Evolutionary conservation across 2,329 filamentous ascomycete species (phyloP).

Genomic region (Colletotrichum simmondsii): DNA sequence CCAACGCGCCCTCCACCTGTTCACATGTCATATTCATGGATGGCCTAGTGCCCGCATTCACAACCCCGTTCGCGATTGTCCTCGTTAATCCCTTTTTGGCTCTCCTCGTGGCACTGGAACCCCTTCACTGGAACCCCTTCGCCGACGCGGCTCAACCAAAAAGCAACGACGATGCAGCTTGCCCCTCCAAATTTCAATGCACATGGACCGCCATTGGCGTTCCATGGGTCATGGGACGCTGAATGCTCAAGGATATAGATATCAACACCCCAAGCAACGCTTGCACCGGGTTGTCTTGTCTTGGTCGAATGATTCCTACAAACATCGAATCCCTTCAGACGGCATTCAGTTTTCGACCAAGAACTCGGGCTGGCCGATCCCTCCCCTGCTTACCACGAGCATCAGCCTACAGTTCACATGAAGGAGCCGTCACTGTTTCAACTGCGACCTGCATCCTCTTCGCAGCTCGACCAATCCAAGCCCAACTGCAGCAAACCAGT

Average conservation of each 20-base stretch:
- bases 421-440: background rate
- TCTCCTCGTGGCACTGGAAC: background rate
- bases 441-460: background rate
- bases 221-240: background rate
- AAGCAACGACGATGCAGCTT: background rate
- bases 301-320: background rate
- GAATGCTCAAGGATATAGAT: background rate
- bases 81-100: background rate
- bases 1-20: background rate
- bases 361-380: background rate
- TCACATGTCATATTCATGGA: background rate
- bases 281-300: background rate
- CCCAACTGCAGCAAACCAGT: slow-evolving; percentile 1
- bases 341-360: background rate
- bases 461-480: background rate
- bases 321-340: background rate
- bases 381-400: background rate
- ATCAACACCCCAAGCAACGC: background rate
- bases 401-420: background rate
- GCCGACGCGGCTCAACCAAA: slow-evolving; percentile 1
- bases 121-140: background rate
- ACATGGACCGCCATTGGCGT: background rate
- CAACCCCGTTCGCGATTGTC: background rate
- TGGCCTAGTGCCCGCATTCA: background rate
- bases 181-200: no score